A percentile compares a stretch with the other conserved stretches of the same genome.
Evolutionary conservation across 1,139 yeast species (phyloP).

Genomic region (Zygoascus meyerae): DNA sequence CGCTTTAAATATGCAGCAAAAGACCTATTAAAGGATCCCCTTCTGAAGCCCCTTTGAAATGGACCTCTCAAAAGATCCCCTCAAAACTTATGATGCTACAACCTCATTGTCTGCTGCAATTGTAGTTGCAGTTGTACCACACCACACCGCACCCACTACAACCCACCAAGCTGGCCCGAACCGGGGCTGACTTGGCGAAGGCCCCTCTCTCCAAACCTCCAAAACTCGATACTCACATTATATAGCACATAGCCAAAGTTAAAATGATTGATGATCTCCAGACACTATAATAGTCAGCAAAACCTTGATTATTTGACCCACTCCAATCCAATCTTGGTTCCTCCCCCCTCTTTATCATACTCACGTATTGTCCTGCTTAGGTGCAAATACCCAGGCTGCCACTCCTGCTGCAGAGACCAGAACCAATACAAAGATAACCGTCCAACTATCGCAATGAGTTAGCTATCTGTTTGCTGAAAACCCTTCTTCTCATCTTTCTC

Average conservation of each 20-base stretch:
- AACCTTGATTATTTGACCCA: too few species aligned
- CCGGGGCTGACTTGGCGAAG: too few species aligned
- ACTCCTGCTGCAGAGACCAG: conserved; percentile 56
- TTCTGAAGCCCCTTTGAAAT: too few species aligned
- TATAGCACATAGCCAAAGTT: conserved; percentile 78
- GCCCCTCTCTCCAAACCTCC: too few species aligned
- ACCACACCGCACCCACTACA: too few species aligned
- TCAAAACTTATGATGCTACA: too few species aligned
- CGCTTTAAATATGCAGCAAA: too few species aligned
- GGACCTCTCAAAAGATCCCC: too few species aligned
- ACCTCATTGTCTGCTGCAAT: too few species aligned
- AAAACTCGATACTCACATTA: conserved; percentile 49
- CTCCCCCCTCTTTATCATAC: conserved; percentile 28
- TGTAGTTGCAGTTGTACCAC: too few species aligned
- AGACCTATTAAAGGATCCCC: too few species aligned
- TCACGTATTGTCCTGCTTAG: conserved; percentile 45
- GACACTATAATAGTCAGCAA: conserved; percentile 43
- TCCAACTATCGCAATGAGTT: conserved; percentile 43
- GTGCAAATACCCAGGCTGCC: conserved; percentile 60
- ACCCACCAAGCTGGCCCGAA: too few species aligned
- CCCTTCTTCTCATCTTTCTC: not conserved
- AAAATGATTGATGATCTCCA: conserved; percentile 88
- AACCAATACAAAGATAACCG: conserved; percentile 61
- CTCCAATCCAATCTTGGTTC: not conserved
- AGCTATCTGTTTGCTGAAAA: not conserved